phyloP scores from a whole-genome alignment of 1,284 basidiomycete species.

The Coniferiporia sulphurascens region DNA sequence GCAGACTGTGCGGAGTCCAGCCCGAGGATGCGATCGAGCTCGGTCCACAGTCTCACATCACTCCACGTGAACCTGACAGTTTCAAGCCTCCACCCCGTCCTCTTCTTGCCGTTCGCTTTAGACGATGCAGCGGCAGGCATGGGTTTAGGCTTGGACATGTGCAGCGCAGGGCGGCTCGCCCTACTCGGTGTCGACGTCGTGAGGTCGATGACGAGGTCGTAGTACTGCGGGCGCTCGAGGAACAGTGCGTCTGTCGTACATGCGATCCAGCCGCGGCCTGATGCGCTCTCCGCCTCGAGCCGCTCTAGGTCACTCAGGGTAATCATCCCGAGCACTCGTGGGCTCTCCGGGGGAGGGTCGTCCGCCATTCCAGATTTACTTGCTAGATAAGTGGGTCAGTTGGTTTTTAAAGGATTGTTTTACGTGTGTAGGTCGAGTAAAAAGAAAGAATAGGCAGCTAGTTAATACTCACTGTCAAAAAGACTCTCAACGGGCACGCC shows the following conservation, averaged over 20 bases:
- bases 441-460: background rate
- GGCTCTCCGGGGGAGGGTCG: conserved; percentile 35
- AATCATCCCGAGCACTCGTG: conserved; percentile 70
- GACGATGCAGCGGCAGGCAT: conserved; percentile 24
- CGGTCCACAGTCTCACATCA: conserved; percentile 75
- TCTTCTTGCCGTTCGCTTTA: conserved; percentile 10
- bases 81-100: conserved; percentile 40
- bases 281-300: conserved; percentile 47
- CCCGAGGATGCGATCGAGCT: conserved; percentile 60
- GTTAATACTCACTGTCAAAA: background rate
- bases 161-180: conserved; percentile 59
- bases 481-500: conserved; percentile 4
- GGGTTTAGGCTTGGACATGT: conserved; percentile 42
- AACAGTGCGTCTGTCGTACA: conserved; percentile 83
- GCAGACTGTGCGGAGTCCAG: conserved; percentile 37
- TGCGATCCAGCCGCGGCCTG: conserved; percentile 71
- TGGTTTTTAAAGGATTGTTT: too few species aligned
- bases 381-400: background rate
- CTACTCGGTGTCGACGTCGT: conserved; percentile 57
- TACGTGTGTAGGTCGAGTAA: background rate
- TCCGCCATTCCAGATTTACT: conserved; percentile 21
- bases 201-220: conserved; percentile 73
- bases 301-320: conserved; percentile 66
- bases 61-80: conserved; percentile 73
- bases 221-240: conserved; percentile 68